phyloP scores from a whole-genome alignment of 2,329 filamentous ascomycete species.

The Pseudocercospora crystallina region DNA sequence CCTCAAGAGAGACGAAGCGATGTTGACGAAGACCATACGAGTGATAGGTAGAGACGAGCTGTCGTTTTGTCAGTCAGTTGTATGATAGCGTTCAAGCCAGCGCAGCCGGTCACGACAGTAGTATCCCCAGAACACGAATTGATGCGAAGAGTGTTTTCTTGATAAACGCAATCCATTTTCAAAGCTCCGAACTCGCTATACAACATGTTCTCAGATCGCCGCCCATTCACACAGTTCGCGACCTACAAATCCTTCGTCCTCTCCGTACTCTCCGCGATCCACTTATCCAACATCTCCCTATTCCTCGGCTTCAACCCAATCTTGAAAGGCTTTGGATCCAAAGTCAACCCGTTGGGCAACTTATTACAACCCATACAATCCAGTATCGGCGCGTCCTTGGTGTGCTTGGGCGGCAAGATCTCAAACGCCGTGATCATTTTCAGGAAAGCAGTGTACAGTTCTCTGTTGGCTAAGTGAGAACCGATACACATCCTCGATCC shows the following conservation, averaged over 20 bases:
- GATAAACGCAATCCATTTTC: too few species aligned
- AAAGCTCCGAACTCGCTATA: not conserved
- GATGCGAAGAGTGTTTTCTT: too few species aligned
- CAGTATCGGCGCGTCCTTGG: slow-evolving; percentile 43
- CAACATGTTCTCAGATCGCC: not conserved
- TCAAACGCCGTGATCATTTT: slow-evolving; percentile 50
- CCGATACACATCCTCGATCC: slow-evolving; percentile 44
- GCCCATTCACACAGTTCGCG: not conserved
- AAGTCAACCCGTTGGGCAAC: slow-evolving; percentile 48
- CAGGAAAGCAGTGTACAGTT: slow-evolving; percentile 49
- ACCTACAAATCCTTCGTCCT: slow-evolving; percentile 35
- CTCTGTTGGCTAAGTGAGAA: slow-evolving; percentile 40
- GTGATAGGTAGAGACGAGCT: too few species aligned
- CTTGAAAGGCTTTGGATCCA: slow-evolving; percentile 54
- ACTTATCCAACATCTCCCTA: slow-evolving; percentile 42
- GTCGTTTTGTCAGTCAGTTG: too few species aligned
- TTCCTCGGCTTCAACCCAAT: slow-evolving; percentile 48
- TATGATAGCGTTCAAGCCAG: too few species aligned
- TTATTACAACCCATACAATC: slow-evolving; percentile 48
- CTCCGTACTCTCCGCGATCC: slow-evolving; percentile 50
- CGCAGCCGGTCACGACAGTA: too few species aligned
- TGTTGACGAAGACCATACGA: too few species aligned
- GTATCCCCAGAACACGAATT: too few species aligned
- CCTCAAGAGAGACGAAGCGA: too few species aligned
- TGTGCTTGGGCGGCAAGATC: slow-evolving; percentile 43